Base-by-base conservation (phyloP, 352 stramenopile genomes). In the Phytophthora syringae region DNA sequence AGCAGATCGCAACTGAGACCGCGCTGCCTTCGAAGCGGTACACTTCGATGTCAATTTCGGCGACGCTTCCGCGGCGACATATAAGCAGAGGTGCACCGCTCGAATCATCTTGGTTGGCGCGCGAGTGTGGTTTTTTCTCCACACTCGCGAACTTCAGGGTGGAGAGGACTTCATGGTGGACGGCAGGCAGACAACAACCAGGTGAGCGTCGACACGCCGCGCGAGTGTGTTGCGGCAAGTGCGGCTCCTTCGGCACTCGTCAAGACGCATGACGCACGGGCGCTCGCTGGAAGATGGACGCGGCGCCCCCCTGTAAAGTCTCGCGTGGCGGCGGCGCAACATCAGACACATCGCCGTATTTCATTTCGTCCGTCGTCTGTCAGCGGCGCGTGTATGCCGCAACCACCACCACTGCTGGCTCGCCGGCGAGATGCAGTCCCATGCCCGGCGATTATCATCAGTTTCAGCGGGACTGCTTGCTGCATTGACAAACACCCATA, bases 301-400 rank as follows among this genome's bases (percentile, higher is more conserved):
- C n/a, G n/a, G n/a, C n/a, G n/a, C n/a, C n/a, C n/a, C n/a, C n/a
- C n/a, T n/a, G n/a, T n/a, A 39, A 57, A 30, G 27, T 60, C 20
- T 48, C 40, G 40, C 18, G 40, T 18, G 5, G 18, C 52, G 25
- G 18, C 21, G 15, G 12, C 24, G 43, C 11, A 16, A 48, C 36
- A 42, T 16, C 43, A 63, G 45, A 60, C 59, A 56, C 52, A 59
- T 72, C 28, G 58, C 22, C 43, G 32, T 63, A 59, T 64, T 60
- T 25, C 43, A 63, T 61, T 51, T 58, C 39, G 52, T 42, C 45
- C 58, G 50, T 63, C 57, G 60, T 30, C 39, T 70, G 55, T 62
- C 51, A 62, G 36, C 16, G 52, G 24, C 16, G 37, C 45, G n/a
- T n/a, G n/a, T n/a, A n/a, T 52, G 60, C 48, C 55, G 56, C 50